A percentile compares a stretch with the other conserved stretches of the same genome.
phyloP scores from a whole-genome alignment of 495 filamentous ascomycete genomes.

The Neurospora sublineolata region DNA sequence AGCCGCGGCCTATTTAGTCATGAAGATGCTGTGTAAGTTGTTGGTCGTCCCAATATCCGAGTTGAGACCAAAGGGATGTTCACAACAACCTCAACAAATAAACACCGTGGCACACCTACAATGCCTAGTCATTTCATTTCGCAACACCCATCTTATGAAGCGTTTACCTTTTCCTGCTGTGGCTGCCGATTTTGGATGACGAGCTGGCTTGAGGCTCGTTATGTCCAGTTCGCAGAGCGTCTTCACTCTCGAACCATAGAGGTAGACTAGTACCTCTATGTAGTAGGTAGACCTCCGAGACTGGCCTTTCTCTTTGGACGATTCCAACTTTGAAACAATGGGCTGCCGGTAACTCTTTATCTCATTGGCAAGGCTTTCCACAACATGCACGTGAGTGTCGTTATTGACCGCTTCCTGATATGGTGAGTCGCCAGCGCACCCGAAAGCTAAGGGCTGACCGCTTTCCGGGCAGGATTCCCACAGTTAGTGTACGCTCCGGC shows the following conservation, averaged over 20 bases:
- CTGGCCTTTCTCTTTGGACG: background rate
- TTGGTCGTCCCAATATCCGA: background rate
- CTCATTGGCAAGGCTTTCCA: background rate
- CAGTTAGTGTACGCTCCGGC: background rate
- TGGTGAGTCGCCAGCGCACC: background rate
- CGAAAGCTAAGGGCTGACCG: background rate
- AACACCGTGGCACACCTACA: background rate
- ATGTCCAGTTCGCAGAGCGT: background rate
- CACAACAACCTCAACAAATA: background rate
- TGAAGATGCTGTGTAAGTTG: background rate
- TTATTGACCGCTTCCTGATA: background rate
- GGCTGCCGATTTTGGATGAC: background rate
- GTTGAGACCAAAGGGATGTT: background rate
- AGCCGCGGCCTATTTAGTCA: background rate
- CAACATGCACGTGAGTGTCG: background rate
- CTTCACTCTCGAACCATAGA: background rate
- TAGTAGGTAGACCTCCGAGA: background rate
- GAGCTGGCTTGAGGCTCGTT: background rate
- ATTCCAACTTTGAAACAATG: background rate
- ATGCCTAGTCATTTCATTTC: background rate
- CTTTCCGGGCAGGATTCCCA: background rate
- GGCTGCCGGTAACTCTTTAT: background rate
- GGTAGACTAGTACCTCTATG: background rate
- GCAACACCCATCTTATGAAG: background rate
- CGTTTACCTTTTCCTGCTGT: background rate